These are phyloP conservation scores for Acorus calamus DNA, from an alignment of 106 monocot genomes.

Conservation along the genomic window DNA sequence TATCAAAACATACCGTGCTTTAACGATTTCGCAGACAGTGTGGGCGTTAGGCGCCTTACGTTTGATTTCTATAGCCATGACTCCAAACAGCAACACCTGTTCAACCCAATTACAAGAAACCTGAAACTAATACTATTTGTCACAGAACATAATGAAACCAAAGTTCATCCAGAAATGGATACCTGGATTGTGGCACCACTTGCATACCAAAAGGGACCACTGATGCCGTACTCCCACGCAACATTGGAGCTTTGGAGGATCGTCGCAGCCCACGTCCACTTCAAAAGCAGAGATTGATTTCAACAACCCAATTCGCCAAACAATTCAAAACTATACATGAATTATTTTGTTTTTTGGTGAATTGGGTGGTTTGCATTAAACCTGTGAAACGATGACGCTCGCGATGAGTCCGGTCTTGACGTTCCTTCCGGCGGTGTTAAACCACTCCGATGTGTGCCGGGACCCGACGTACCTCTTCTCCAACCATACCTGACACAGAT, in stretches of 20 bases:
- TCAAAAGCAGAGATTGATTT: not conserved
- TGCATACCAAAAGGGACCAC: constrained; percentile 98
- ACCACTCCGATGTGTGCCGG: constrained; percentile 95
- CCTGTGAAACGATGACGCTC: constrained; percentile 98
- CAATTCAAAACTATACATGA: too few relatives aligned
- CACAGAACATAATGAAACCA: not conserved
- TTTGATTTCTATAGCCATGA: constrained; percentile 99
- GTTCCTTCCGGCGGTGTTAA: constrained; percentile 96
- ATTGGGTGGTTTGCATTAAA: constrained; percentile 4
- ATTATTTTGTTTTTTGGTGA: too few relatives aligned
- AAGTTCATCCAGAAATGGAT: not conserved
- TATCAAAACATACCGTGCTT: constrained; percentile 41
- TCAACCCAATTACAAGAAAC: not conserved
- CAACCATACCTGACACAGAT: constrained; percentile 67
- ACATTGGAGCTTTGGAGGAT: constrained; percentile 98
- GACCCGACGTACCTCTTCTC: constrained; percentile 93
- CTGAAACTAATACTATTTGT: not conserved
- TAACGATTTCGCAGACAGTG: constrained; percentile 94
- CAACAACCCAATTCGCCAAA: too few relatives aligned
- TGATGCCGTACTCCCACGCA: constrained; percentile 95
- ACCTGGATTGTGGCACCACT: constrained; percentile 99
- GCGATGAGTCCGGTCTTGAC: constrained; percentile 98
- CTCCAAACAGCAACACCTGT: constrained; percentile 87
- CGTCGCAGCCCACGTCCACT: constrained; percentile 99
- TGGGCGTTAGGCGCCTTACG: constrained; percentile 89